Evolutionary conservation across 305 asterid genomes (phyloP), one percentile per base, ranked within the genome.

Genomic region (Rubia peregrina): DNA sequence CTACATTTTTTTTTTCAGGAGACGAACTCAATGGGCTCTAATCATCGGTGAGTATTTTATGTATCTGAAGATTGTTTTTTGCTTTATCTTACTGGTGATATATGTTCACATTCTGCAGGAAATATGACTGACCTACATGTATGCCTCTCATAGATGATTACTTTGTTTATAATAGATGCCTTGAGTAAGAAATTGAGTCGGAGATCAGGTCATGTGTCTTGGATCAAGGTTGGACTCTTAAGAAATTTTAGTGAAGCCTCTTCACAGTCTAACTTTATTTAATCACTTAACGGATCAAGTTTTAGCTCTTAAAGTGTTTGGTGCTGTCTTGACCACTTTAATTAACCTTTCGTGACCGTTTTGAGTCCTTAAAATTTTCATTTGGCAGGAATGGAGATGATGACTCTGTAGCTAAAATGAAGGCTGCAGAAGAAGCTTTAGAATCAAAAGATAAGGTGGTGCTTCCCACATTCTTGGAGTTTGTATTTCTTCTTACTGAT

Each of bases 381-480:
- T 38, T 72, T 78, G 81, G 74, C 87, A 88, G 99, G 83, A 80
- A 88, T 71, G 86, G 74, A 59, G 91, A 80, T 55, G 75, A 74
- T 68, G 97, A 88, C 81, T 86, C 99, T 64, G 53, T 95, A 30
- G 87, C 94, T 70, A 88, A 78, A 85, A 91, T 91, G 98, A 85
- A 83, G 83, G 98, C 86, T 41, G 87, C 90, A 69, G 95, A 88
- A 81, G 92, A 82, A 77, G 83, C 89, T 19, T 72, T 92, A 87
- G 91, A 90, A 80, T 83, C 90, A 69, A 95, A 95, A 85, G 95
- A 87, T 63, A 95, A 95, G 74, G 99, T 90, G 73, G 65, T 9
- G 60, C 57, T 21, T 13, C n/a, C 65, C 42, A 56, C 66, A 61
- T 38, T 69, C 57, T 65, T 33, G 16, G 14, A 61, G 40, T 42